Percentiles rank a stretch among this genome's conserved stretches.
Evolutionary conservation across 768 basidiomycete genomes (phyloP).

Genomic region (Gymnopilus junonius): DNA sequence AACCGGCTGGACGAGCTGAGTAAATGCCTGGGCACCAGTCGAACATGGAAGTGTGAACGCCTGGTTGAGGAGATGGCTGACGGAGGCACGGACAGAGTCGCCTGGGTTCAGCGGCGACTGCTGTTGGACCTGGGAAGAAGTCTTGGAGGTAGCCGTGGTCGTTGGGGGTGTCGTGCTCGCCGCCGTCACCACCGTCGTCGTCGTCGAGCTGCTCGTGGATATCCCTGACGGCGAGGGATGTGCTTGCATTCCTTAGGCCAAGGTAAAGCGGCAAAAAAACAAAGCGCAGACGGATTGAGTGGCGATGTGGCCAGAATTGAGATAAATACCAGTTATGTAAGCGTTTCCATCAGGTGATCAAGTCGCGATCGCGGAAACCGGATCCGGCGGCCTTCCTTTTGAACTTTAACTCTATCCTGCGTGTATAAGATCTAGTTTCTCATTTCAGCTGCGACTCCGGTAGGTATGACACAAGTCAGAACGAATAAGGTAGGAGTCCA

Average conservation of each 20-base stretch:
- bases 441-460: no score
- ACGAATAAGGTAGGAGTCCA: no score
- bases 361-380: background rate
- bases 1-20: constrained; percentile 74
- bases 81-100: constrained; percentile 64
- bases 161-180: constrained; percentile 12
- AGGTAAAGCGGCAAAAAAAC: constrained; percentile 11
- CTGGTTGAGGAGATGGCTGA: constrained; percentile 66
- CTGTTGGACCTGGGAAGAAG: constrained; percentile 1
- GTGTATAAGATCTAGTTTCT: no score
- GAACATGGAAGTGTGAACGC: constrained; percentile 77
- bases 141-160: constrained; percentile 16
- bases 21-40: constrained; percentile 75
- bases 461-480: no score
- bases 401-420: background rate
- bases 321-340: constrained; percentile 18
- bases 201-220: constrained; percentile 16
- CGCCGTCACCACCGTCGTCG: constrained; percentile 10
- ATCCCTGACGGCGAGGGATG: constrained; percentile 24
- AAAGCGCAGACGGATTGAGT: constrained; percentile 15
- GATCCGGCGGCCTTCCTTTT: background rate
- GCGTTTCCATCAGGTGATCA: constrained; percentile 8
- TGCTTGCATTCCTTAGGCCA: constrained; percentile 19
- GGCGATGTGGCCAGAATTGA: constrained; percentile 2
- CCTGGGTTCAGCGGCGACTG: constrained; percentile 19